A percentile compares a stretch with the other conserved stretches of the same genome.
phyloP scores from a whole-genome alignment of 129 eudicot genomes.

The Helianthus tuberosus region DNA sequence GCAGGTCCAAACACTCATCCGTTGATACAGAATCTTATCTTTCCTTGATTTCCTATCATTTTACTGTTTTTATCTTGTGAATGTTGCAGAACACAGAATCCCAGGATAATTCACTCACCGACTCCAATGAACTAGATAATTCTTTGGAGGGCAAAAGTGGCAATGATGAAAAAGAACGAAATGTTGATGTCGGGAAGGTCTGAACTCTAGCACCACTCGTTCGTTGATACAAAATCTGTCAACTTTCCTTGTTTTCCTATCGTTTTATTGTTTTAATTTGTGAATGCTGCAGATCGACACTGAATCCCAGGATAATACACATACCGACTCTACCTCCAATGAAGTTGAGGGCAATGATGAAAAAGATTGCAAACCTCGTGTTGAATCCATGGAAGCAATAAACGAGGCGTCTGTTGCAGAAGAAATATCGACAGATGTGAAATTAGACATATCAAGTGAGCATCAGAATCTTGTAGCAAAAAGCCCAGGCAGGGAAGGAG shows the following conservation, averaged over 20 bases:
- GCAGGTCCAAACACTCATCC: constrained; percentile 23
- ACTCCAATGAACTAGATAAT: too few relatives aligned
- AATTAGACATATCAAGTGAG: background rate
- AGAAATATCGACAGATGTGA: constrained; percentile 7
- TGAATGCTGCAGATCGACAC: constrained; percentile 14
- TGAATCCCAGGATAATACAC: constrained; percentile 10
- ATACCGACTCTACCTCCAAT: background rate
- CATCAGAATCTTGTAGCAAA: background rate
- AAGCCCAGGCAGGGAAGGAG: background rate
- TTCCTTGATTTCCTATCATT: background rate
- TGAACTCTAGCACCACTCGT: too few relatives aligned
- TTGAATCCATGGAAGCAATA: constrained; percentile 4
- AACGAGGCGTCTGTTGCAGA: constrained; percentile 22
- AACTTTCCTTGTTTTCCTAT: too few relatives aligned
- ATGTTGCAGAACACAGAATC: too few relatives aligned
- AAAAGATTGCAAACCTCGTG: constrained; percentile 3
- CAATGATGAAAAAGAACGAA: too few relatives aligned
- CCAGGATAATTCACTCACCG: too few relatives aligned
- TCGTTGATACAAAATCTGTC: too few relatives aligned
- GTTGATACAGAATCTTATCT: background rate
- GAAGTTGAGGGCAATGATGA: constrained; percentile 1
- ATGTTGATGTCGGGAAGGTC: too few relatives aligned
- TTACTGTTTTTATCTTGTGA: background rate
- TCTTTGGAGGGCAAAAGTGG: too few relatives aligned
- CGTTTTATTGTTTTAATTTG: background rate